Base-by-base conservation (phyloP, 106 monocot genomes). In the Vanilla planifolia region DNA sequence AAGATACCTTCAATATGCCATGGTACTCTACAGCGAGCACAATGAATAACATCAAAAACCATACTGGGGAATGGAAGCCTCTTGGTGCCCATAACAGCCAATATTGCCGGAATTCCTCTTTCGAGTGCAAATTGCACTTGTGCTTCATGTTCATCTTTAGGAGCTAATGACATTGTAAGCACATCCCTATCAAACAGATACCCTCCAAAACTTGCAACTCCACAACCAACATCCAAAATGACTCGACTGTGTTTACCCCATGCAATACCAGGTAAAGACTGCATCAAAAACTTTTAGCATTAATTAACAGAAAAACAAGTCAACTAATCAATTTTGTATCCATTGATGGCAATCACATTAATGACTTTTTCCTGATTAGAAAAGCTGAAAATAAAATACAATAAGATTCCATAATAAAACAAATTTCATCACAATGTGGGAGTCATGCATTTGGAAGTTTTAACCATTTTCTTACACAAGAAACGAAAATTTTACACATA, bases 141-240 rank as follows among this genome's bases (percentile, higher is more conserved):
- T 29, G 92, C 88, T 70, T 92, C 92, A 66, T 92, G 92, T 71
- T 92, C 92, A 76, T 92, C 92, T 67, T 92, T 92, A 15, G 92
- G 92, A 61, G 92, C 92, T 68, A 92, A 92, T 22, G 92, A 92
- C 92, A 92, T 88, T 10, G 88, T 68, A 60, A 88, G 68, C 24
- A 81, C 88, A 53, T 88, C 84, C 71, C 70, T 84, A 1, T 92
- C 92, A 65, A 88, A 92, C 44, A 84, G 76, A 66, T 68, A 84
- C 0, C 92, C 92, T 22, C 92, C 92, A 66, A 92, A 92, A 62
- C 92, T 88, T 39, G 88, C 92, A 42, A 92, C 92, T 66, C 92
- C 92, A 65, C 92, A 92, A 9, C 92, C 92, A 70, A 92, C 92
- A 71, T 92, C 88, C 70, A 92, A 53, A 55, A 88, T 43, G 3